phyloP scores from a whole-genome alignment of 257 asterid genomes.

The Coffea eugenioides region DNA sequence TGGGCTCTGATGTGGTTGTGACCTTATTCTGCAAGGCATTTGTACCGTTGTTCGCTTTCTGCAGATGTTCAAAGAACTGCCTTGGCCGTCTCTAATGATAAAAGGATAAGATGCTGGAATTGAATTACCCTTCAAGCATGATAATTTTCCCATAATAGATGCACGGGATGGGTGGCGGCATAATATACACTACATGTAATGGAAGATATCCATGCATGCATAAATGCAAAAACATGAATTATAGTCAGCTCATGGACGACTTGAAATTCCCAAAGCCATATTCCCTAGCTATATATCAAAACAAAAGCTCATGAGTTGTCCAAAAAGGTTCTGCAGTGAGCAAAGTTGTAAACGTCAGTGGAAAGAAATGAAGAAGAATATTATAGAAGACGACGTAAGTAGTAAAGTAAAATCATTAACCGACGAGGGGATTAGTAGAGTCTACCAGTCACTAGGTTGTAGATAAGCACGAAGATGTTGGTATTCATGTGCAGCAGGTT shows the following conservation, averaged over 20 bases:
- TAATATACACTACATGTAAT: too few relatives aligned
- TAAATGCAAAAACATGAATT: too few relatives aligned
- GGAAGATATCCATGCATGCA: too few relatives aligned
- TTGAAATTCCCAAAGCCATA: not conserved
- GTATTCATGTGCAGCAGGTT: not conserved
- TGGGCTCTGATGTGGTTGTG: too few relatives aligned
- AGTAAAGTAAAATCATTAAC: not conserved
- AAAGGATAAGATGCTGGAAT: not conserved
- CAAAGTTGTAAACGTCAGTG: not conserved
- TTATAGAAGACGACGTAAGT: too few relatives aligned
- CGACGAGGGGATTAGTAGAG: not conserved
- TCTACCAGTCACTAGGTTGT: slow-evolving; percentile 5
- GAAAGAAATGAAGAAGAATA: too few relatives aligned
- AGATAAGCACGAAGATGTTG: slow-evolving; percentile 3
- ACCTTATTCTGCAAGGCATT: too few relatives aligned
- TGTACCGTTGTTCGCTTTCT: too few relatives aligned
- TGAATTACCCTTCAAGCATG: not conserved
- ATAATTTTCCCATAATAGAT: not conserved
- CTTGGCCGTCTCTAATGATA: not conserved
- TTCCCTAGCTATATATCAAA: not conserved
- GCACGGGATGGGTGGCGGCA: not conserved
- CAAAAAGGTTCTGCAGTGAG: not conserved
- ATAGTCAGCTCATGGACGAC: not conserved
- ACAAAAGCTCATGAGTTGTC: not conserved
- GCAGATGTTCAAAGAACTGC: not conserved